These are phyloP conservation scores for Pelargonium cotyledonis DNA, from an alignment of 441 rosid species.

Conservation along the genomic window DNA sequence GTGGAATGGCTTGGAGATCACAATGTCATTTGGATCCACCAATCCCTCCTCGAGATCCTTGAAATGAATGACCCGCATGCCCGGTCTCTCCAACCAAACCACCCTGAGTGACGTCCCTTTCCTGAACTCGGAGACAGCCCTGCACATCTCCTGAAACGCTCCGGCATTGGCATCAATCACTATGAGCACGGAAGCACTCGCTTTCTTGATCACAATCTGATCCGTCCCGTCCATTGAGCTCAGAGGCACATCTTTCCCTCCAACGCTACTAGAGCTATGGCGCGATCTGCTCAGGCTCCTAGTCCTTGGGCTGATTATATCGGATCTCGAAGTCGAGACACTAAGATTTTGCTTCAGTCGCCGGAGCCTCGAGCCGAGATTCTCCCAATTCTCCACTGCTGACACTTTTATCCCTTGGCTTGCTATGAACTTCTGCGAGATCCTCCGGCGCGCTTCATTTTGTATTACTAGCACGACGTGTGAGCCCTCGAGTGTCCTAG, in stretches of 20 bases:
- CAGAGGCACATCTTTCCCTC: constrained; percentile 41
- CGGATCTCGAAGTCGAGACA: constrained; percentile 39
- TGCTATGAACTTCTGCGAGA: constrained; percentile 42
- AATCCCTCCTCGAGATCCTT: constrained; percentile 15
- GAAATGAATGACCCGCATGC: constrained; percentile 13
- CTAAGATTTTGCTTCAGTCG: constrained; percentile 31
- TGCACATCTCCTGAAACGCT: constrained; percentile 32
- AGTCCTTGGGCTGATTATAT: constrained; percentile 4
- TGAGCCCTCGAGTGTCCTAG: constrained; percentile 35
- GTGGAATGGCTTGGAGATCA: constrained; percentile 54
- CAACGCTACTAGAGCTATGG: constrained; percentile 23
- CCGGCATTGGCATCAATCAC: constrained; percentile 58
- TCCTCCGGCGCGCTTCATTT: constrained; percentile 40
- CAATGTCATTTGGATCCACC: constrained; percentile 31
- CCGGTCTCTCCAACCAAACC: constrained; percentile 65
- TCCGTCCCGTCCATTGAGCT: constrained; percentile 35
- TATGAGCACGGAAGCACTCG: constrained; percentile 34
- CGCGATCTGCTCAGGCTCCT: constrained; percentile 19
- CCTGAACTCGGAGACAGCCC: constrained; percentile 39
- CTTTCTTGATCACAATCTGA: constrained; percentile 18
- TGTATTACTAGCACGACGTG: constrained; percentile 52
- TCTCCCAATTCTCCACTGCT: constrained; percentile 34
- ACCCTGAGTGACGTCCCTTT: constrained; percentile 38
- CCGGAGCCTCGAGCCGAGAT: constrained; percentile 27
- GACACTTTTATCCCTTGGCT: constrained; percentile 45